Percentiles rank a stretch among this genome's conserved stretches.
Evolutionary conservation across 257 asterid species (phyloP).

Genomic region (Gentiana macrophylla): DNA sequence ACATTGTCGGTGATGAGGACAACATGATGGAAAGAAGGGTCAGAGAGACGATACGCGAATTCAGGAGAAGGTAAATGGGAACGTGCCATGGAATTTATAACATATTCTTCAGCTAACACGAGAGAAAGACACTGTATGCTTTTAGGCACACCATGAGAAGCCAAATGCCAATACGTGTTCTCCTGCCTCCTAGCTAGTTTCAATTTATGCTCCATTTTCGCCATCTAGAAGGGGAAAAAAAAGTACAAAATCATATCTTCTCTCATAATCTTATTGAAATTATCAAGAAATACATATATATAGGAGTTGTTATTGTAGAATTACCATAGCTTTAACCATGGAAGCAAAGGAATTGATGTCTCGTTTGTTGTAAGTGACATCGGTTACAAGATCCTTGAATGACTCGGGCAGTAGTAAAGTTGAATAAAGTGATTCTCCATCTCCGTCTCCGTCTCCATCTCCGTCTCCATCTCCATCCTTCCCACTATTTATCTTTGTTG

Average conservation of each 20-base stretch:
- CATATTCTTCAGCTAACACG: slow-evolving; percentile 69
- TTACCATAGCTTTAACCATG: slow-evolving; percentile 73
- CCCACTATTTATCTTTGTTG: slow-evolving; percentile 18
- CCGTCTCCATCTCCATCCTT: no score
- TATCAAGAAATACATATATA: not conserved
- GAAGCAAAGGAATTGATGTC: slow-evolving; percentile 70
- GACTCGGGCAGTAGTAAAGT: slow-evolving; percentile 28
- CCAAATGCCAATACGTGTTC: slow-evolving; percentile 67
- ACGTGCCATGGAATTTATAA: slow-evolving; percentile 65
- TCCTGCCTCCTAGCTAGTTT: slow-evolving; percentile 53
- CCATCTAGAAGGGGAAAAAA: slow-evolving; percentile 29
- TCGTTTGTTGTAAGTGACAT: slow-evolving; percentile 50
- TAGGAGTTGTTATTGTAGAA: slow-evolving; percentile 5
- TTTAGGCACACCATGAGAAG: slow-evolving; percentile 67
- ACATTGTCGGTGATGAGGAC: slow-evolving; percentile 82
- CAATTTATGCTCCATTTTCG: slow-evolving; percentile 53
- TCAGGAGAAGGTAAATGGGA: slow-evolving; percentile 64
- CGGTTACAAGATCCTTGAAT: slow-evolving; percentile 70
- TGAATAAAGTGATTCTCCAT: slow-evolving; percentile 21
- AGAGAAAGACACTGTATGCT: slow-evolving; percentile 74
- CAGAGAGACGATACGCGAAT: slow-evolving; percentile 45
- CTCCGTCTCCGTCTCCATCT: no score
- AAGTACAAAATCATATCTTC: not conserved
- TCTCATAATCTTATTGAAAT: no score
- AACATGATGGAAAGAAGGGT: slow-evolving; percentile 54